Evolutionary conservation across 78 protist species (phyloP), one percentile per base, ranked within the genome.

Genomic region (Speleostelium caveatum): DNA sequence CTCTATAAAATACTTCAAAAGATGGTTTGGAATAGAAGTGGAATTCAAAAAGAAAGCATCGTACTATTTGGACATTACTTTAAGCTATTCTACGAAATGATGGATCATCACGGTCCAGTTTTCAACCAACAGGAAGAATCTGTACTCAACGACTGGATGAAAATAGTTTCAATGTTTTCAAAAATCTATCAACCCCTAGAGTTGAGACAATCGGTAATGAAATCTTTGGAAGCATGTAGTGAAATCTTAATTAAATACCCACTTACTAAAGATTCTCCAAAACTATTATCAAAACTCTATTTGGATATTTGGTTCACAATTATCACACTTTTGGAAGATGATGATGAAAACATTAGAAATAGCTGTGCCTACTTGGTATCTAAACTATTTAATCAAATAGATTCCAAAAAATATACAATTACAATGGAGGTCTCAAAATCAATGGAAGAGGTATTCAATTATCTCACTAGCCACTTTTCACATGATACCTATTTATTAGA

Each of bases 1-100:
- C 30, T 83, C 14, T 42, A 38, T 41, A 53, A 67, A 36, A n/a
- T 69, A 10, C n/a, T 69, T 17, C 19, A 38, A 17, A 22, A 69
- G 21, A 76, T 49, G 0, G 26, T 69, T 22, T 60, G 42, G 36
- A 60, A 45, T 10, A 8, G 30, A 22, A 69, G 55, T 45, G 66
- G 72, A 39, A 83, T 83, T 33, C 63, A 83, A 59, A 83, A 60
- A 24, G 91, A 69, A 28, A 55, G 79, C 1, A 83, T 83, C 26
- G 73, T 83, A 28, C 32, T 83, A 39, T 83, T 83, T 67, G 91
- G 91, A 22, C 79, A 83, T 45, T 69, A 69, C 39, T 69, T 56
- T 26, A 56, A 83, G 28, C 77, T 59, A 69, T 69, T 28, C 39
- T 60, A 33, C 33, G 36, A 49, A 61, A 24, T 55, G 19, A 21